phyloP scores from a whole-genome alignment of 2,329 filamentous ascomycete genomes.

The Didymella segeticola region DNA sequence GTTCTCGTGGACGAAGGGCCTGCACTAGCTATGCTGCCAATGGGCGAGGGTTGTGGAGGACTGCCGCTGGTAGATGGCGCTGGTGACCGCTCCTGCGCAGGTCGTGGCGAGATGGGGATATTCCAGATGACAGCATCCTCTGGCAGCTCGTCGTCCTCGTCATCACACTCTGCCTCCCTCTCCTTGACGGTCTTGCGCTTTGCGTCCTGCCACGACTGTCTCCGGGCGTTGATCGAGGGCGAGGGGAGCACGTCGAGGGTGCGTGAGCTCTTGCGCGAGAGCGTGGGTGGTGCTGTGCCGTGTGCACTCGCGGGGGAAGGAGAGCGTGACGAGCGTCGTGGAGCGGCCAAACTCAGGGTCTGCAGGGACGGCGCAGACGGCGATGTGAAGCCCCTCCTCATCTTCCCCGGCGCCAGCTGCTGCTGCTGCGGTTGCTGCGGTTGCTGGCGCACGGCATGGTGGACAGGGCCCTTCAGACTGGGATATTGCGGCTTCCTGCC shows the following conservation, averaged over 20 bases:
- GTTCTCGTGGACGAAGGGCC: constrained; percentile 31
- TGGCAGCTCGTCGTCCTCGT: constrained; percentile 74
- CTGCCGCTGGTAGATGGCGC: constrained; percentile 41
- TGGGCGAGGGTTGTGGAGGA: constrained; percentile 35
- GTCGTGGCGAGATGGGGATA: constrained; percentile 75
- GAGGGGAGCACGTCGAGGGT: constrained; percentile 42
- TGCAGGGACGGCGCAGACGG: constrained; percentile 45
- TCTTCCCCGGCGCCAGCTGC: constrained; percentile 49
- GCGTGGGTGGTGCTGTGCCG: constrained; percentile 36
- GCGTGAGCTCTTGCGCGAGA: constrained; percentile 44
- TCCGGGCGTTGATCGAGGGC: constrained; percentile 43
- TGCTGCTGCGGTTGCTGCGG: constrained; percentile 43
- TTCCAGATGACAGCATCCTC: constrained; percentile 82
- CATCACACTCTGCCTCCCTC: constrained; percentile 79
- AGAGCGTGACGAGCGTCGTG: constrained; percentile 44
- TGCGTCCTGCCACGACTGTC: constrained; percentile 70
- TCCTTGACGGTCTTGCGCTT: constrained; percentile 71
- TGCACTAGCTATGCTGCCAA: constrained; percentile 22
- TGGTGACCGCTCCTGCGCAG: constrained; percentile 48
- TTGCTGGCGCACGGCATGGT: constrained; percentile 44
- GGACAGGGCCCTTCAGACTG: constrained; percentile 50
- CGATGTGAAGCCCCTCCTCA: constrained; percentile 52
- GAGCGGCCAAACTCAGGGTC: constrained; percentile 40
- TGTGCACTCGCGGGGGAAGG: constrained; percentile 44
- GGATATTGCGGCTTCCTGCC: constrained; percentile 49